Base-by-base conservation (phyloP, 1,284 basidiomycete genomes). In the Malassezia yamatoensis region DNA sequence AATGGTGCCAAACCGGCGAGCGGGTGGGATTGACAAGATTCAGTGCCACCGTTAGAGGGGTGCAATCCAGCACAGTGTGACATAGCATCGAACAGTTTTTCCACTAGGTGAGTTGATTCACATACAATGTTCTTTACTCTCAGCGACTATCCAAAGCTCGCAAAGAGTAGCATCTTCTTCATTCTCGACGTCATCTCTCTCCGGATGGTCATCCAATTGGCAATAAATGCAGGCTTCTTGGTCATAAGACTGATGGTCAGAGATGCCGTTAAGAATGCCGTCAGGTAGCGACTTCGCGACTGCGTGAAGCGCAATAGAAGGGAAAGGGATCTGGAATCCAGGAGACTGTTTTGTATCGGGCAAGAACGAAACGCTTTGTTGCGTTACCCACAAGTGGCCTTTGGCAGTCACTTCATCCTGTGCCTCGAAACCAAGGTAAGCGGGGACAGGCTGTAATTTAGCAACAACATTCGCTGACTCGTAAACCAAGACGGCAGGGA, bases 11-110 rank as follows among this genome's bases (percentile, higher is more conserved):
- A 49, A 11, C 61, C 62, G 0, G 70, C 61, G 36, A 74, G 67
- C 11, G 72, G 72, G 53, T 72, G 58, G 5, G 52, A 56, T 15
- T 41, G 54, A 51, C 66, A 54, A 41, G 80, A 79, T 15, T 81
- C 21, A 29, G 24, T 81, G 63, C 88, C 88, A 1, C 53, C 59
- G 1, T 68, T 67, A 2, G 76, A 77, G 18, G 89, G 90, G 70
- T 96, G 89, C 16, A 96, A 80, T 2, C 90, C 83, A 3, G 91
- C 89, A 74, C 91, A 96, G 51, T 81, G 68, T 0, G 91, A 94
- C 16, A 96, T 80, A 10, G 87, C 83, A 62, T 88, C 84, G 70
- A 96, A 96, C 50, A 96, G 86, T 12, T 80, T 72, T 59, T 93
- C 87, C 56, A 94, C 90, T 90, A 67, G 36, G 48, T 53, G 15